phyloP scores from a whole-genome alignment of 2,329 filamentous ascomycete species.

The Didymosphaeria variabile region DNA sequence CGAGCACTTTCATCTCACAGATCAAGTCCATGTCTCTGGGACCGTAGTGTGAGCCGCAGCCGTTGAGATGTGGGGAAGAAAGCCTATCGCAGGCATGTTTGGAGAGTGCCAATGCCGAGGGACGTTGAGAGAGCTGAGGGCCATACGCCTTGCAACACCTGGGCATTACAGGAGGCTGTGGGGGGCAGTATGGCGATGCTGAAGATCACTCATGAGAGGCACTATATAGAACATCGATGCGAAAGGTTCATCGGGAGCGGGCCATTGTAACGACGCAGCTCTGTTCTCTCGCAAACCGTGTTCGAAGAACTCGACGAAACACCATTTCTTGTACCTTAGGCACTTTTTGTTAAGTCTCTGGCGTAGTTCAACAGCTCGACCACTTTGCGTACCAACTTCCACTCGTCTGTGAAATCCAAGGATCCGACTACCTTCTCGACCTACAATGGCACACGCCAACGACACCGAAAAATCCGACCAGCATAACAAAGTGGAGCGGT shows the following conservation, averaged over 20 bases:
- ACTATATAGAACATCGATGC: no score
- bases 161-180: not conserved
- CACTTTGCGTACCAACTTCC: no score
- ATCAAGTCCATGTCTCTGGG: not conserved
- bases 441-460: not conserved
- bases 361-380: no score
- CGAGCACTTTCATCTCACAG: not conserved
- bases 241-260: no score
- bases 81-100: not conserved
- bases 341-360: no score
- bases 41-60: no score
- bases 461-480: not conserved
- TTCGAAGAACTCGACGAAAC: no score
- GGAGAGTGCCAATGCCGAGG: constrained; percentile 1
- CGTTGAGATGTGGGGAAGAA: constrained; percentile 1
- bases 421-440: no score
- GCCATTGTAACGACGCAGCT: no score
- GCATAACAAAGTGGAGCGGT: not conserved
- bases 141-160: not conserved
- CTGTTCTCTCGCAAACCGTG: no score
- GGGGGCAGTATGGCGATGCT: not conserved
- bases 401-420: no score
- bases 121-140: not conserved
- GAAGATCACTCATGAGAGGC: not conserved
- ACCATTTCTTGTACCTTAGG: no score